A percentile compares a stretch with the other conserved stretches of the same genome.
Evolutionary conservation across 176 grass and related monocot species (phyloP).

Genomic region (sorghum (Sorghum bicolor)): Sorghum_bicolor_NCBIv3 NC_012870.2:69874001-69874500

Average conservation of each 20-base stretch:
- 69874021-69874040: slow-evolving; percentile 56
- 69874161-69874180: not conserved
- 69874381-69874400: slow-evolving; percentile 44
- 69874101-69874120: slow-evolving; percentile 50
- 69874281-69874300: slow-evolving; percentile 41
- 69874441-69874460: slow-evolving; percentile 72
- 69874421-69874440: slow-evolving; percentile 52
- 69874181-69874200: not conserved
- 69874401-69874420: slow-evolving; percentile 34
- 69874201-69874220: slow-evolving; percentile 22
- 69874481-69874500: slow-evolving; percentile 82
- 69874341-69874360: slow-evolving; percentile 59
- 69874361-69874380: slow-evolving; percentile 54
- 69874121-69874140: slow-evolving; percentile 59
- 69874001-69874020: slow-evolving; percentile 40
- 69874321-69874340: slow-evolving; percentile 48
- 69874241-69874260: slow-evolving; percentile 41
- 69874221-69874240: slow-evolving; percentile 49
- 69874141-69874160: not conserved
- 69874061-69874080: slow-evolving; percentile 37
- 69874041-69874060: slow-evolving; percentile 38
- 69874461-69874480: slow-evolving; percentile 80
- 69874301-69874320: slow-evolving; percentile 58
- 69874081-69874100: slow-evolving; percentile 44
- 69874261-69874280: slow-evolving; percentile 60